A percentile compares a stretch with the other conserved stretches of the same genome.
These are phyloP conservation scores for Misopates orontium DNA, from an alignment of 257 asterid species.

Conservation along the genomic window DNA sequence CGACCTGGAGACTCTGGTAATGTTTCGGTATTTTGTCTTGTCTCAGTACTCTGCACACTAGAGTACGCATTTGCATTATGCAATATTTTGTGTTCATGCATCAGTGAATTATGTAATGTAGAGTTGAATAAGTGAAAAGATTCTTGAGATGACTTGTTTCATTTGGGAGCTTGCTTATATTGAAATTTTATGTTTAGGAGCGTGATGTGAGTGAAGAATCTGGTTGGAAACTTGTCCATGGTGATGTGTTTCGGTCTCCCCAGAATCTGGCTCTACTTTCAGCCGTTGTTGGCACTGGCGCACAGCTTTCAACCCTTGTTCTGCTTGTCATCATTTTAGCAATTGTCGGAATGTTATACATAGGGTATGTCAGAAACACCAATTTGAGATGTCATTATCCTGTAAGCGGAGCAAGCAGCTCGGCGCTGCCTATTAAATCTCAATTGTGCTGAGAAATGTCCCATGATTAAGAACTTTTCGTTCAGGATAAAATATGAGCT, in stretches of 20 bases:
- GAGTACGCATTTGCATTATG: background rate
- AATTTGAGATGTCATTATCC: slow-evolving; percentile 9
- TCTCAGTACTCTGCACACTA: background rate
- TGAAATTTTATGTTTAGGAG: slow-evolving; percentile 36
- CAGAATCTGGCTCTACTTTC: slow-evolving; percentile 43
- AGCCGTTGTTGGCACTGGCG: slow-evolving; percentile 64
- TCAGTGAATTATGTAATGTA: background rate
- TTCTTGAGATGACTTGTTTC: too few species aligned
- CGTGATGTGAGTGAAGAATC: slow-evolving; percentile 67
- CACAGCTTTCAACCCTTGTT: slow-evolving; percentile 54
- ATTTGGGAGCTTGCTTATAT: slow-evolving; percentile 23
- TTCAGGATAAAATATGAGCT: background rate
- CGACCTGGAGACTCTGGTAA: slow-evolving; percentile 92
- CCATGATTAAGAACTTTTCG: background rate
- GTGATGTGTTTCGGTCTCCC: slow-evolving; percentile 62
- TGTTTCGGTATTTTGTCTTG: slow-evolving; percentile 2
- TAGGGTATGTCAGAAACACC: slow-evolving; percentile 51
- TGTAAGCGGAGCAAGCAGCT: slow-evolving; percentile 8
- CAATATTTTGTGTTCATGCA: slow-evolving; percentile 1
- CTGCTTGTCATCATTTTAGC: slow-evolving; percentile 58
- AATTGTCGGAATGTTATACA: slow-evolving; percentile 56
- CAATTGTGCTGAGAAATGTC: background rate
- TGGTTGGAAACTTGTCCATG: slow-evolving; percentile 72
- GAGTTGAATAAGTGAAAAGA: slow-evolving; percentile 6
- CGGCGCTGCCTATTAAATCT: background rate